Base-by-base conservation (phyloP, 805 yeast genomes). In the Nakazawaea siamensis region DNA sequence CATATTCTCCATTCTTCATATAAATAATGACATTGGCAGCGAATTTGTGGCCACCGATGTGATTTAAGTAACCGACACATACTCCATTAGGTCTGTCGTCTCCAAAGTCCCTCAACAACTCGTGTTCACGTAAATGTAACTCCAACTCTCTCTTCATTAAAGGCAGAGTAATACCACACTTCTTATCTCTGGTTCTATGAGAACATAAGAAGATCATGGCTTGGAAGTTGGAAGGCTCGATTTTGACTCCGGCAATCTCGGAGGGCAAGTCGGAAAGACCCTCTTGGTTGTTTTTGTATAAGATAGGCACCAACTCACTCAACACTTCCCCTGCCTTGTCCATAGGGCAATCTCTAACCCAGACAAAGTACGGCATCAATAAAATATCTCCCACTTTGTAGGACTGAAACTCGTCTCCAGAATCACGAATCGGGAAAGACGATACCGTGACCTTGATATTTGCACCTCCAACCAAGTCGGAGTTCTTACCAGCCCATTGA, bases 141-240 rank as follows among this genome's bases (percentile, higher is more conserved):
- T 86, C 94, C 54, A 90, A 73, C 41, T 82, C 86, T 44, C 73
- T 78, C 51, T 77, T 80, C 78, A 90, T 70, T 24, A 85, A 70
- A 11, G 97, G 97, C 0, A 97, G 97, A 1, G 97, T 85, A 31
- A 86, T 65, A 32, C 96, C 97, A 58, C 98, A 90, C 42, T 90
- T 66, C 54, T 86, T 88, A 53, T 90, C 98, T 55, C 97, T 76
- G 9, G 94, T 84, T 33, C 68, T 66, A 57, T 90, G 98, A 0
- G 97, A 88, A 49, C 98, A 90, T 34, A 92, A 56, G 32, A 92
- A 68, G 2, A 90, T 64, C 47, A 68, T 72, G 1, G 80, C 54
- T 28, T 54, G 54, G 37, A 57, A 62, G 2, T 32, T 40, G 33
- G 68, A 74, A 28, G 52, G 59, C 21, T 53, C 58, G 3, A 73